A percentile compares a stretch with the other conserved stretches of the same genome.
Evolutionary conservation across 116 monocot species (phyloP).

Genomic region (Thalassia testudinum): DNA sequence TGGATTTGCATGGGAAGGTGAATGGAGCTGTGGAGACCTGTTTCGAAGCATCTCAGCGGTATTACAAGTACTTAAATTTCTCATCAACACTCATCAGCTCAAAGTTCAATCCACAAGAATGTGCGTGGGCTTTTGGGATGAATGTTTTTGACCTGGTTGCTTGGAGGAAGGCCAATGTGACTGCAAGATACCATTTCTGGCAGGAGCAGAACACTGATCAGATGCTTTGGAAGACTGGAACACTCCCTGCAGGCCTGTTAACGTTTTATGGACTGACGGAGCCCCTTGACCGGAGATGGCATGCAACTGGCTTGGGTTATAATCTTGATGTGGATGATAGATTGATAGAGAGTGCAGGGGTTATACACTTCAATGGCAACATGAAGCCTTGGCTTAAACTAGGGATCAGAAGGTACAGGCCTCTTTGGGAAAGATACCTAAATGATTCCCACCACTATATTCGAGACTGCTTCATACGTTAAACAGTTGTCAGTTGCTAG

Average conservation of each 20-base stretch:
- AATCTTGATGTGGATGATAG: constrained; percentile 27
- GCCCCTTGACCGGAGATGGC: constrained; percentile 41
- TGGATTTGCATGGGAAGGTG: constrained; percentile 53
- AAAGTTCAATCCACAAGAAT: constrained; percentile 51
- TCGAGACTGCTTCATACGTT: constrained; percentile 7
- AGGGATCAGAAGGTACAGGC: constrained; percentile 20
- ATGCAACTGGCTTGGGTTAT: constrained; percentile 31
- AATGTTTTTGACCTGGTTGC: constrained; percentile 58
- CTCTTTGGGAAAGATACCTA: constrained; percentile 22
- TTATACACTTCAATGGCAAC: constrained; percentile 25
- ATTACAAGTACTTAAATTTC: constrained; percentile 53
- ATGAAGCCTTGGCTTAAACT: constrained; percentile 44
- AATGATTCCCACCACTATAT: constrained; percentile 12
- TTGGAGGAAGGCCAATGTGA: constrained; percentile 44
- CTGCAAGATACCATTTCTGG: constrained; percentile 31
- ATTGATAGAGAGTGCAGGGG: constrained; percentile 28
- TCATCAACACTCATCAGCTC: constrained; percentile 37
- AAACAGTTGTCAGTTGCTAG: neutral
- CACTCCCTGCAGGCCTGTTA: constrained; percentile 29
- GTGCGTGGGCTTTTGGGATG: constrained; percentile 60
- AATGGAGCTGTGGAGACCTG: constrained; percentile 76
- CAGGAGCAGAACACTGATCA: constrained; percentile 19
- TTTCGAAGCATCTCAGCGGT: constrained; percentile 41
- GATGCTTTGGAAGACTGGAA: constrained; percentile 23
- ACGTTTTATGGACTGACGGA: constrained; percentile 27